A percentile compares a stretch with the other conserved stretches of the same genome.
Evolutionary conservation across 164 flowering plant species (phyloP).

Genomic region (Magnolia kwangsiensis): DNA sequence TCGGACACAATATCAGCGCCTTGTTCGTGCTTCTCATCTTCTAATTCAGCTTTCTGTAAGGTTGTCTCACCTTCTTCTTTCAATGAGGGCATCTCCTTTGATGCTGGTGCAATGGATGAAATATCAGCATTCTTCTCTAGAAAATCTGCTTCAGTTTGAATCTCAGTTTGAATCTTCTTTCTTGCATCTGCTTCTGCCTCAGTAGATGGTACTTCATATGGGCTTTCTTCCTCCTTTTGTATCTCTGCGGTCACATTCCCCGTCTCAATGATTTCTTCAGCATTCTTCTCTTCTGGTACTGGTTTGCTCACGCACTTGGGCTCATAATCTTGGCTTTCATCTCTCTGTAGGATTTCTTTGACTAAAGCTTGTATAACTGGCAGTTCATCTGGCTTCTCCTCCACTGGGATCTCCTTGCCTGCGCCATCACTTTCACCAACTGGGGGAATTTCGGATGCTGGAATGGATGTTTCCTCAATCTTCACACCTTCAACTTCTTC

Average conservation of each 20-base stretch:
- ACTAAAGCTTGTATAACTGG: not conserved
- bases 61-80: not conserved
- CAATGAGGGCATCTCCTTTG: not conserved
- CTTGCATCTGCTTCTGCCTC: not conserved
- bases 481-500: constrained; percentile 11
- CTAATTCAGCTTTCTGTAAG: constrained; percentile 4
- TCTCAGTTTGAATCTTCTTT: not conserved
- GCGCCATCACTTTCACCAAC: not conserved
- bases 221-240: not conserved
- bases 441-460: constrained; percentile 1
- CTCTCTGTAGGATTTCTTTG: not conserved
- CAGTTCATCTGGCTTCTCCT: not conserved
- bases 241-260: not conserved
- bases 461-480: constrained; percentile 11
- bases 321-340: not conserved
- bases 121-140: not conserved
- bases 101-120: not conserved
- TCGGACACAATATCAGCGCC: not conserved
- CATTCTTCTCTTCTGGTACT: not conserved
- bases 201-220: not conserved
- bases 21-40: not conserved
- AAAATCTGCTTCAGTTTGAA: not conserved
- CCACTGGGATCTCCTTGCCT: not conserved
- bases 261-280: not conserved
- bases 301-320: not conserved